These are phyloP conservation scores for Sporothrix humicola DNA, from an alignment of 2,329 filamentous ascomycete genomes.

Conservation along the genomic window DNA sequence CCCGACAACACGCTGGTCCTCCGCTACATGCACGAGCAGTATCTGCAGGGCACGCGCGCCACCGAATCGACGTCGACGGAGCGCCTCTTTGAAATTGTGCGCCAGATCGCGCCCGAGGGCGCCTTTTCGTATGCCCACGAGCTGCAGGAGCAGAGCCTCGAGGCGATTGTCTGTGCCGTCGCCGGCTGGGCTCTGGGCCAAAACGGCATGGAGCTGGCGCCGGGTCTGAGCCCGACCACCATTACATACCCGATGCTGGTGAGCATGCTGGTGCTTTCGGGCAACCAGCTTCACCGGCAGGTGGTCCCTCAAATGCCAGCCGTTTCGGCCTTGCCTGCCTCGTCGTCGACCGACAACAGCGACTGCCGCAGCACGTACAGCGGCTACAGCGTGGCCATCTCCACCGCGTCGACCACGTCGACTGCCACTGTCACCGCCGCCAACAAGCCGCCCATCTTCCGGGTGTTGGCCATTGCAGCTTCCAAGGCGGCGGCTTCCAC, in stretches of 20 bases:
- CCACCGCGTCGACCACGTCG: not conserved
- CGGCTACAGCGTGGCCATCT: not conserved
- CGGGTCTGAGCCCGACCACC: not conserved
- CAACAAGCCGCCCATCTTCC: slow-evolving; percentile 18
- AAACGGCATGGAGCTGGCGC: slow-evolving; percentile 22
- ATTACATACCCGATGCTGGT: slow-evolving; percentile 33
- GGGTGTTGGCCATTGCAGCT: slow-evolving; percentile 1
- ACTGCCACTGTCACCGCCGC: not conserved
- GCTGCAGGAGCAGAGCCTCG: slow-evolving; percentile 17
- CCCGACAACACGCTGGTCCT: not conserved
- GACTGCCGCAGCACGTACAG: not conserved
- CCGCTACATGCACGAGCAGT: slow-evolving; percentile 33
- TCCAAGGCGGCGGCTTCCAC: not conserved
- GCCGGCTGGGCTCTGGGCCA: slow-evolving; percentile 36
- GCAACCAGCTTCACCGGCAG: slow-evolving; percentile 29
- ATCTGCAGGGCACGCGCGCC: slow-evolving; percentile 29
- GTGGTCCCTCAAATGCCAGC: not conserved
- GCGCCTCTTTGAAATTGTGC: slow-evolving; percentile 31
- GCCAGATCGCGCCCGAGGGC: slow-evolving; percentile 32
- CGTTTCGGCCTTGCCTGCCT: not conserved
- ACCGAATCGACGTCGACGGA: not conserved
- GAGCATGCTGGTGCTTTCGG: slow-evolving; percentile 34
- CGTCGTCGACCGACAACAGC: not conserved
- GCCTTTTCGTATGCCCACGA: slow-evolving; percentile 32
- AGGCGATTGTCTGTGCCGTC: slow-evolving; percentile 31